Conservation (phyloP, 306 rosid genomes). For the Quercus cerris region DNA sequence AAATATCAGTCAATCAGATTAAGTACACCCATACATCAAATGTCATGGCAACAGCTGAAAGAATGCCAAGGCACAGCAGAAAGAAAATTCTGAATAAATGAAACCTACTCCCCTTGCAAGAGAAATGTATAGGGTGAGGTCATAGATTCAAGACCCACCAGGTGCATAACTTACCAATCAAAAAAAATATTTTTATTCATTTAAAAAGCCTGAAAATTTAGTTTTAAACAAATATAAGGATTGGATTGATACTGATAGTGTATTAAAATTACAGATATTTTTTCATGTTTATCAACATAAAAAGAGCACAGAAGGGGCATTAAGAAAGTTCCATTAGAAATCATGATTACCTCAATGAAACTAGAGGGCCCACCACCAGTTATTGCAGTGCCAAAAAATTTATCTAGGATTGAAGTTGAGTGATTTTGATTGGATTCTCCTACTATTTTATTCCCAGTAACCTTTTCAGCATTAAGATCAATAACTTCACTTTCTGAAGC, state of each 20-base stretch:
- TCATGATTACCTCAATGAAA: slow-evolving; percentile 54
- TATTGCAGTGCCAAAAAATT: slow-evolving; percentile 63
- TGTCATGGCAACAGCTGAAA: neutral
- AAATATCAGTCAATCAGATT: neutral
- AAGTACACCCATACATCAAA: neutral
- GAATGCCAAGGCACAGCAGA: neutral
- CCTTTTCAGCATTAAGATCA: slow-evolving; percentile 49
- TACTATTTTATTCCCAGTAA: slow-evolving; percentile 34
- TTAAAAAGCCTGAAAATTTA: neutral
- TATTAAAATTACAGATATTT: neutral
- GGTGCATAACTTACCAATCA: too few species aligned
- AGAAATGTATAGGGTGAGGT: too few species aligned
- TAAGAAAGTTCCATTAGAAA: slow-evolving; percentile 7
- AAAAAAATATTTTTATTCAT: too few species aligned
- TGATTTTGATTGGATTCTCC: slow-evolving; percentile 40
- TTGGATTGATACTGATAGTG: neutral
- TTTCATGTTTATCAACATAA: neutral
- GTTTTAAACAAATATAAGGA: neutral
- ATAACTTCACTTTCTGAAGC: slow-evolving; percentile 50
- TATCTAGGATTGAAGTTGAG: slow-evolving; percentile 67
- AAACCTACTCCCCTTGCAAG: too few species aligned
- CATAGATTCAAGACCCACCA: too few species aligned
- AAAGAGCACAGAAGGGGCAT: neutral
- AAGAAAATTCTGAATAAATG: neutral
- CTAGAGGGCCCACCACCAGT: slow-evolving; percentile 43